Base-by-base conservation (phyloP, 176 grass and related monocot genomes). In the Eragrostis nindensis region DNA sequence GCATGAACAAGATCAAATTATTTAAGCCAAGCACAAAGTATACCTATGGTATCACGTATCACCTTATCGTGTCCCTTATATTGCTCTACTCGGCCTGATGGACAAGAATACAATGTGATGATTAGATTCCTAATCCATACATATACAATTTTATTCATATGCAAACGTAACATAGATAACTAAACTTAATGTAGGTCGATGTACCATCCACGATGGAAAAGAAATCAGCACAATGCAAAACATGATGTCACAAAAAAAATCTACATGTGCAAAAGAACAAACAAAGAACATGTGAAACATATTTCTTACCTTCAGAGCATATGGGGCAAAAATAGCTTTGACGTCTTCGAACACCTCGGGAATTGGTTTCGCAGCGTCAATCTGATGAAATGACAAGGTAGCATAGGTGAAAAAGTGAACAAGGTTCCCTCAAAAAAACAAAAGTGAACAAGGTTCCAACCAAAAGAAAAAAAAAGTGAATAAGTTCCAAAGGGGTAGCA, bases 341-440 rank as follows among this genome's bases (percentile, higher is more conserved):
- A 97, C 91, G 15, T 91, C 87, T 71, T 94, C 91, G 22, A 97
- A 97, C 53, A 97, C 94, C 77, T 94, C 91, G 81, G 89, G 32
- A 83, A 97, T 91, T 78, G 89, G 87, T 86, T 97, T 97, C 73
- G 87, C 75, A 62, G 94, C 94, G 86, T 88, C 54, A 24, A 97
- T 93, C 94, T 97, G 71, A 69, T 47, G 3, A 71, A 65, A 77
- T 47, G 25, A 77, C 53, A 73, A 52, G 29, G 77, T 82, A 70
- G 8, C 30, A 43, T 6, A 66, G 45, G 55, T n/a, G 11, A 76
- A 56, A 79, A 82, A 82, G 27, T 78, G 49, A 49, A 66, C 13
- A 68, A 27, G 55, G n/a, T n/a, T n/a, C n/a, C n/a, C n/a, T n/a
- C n/a, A n/a, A n/a, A n/a, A n/a, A n/a, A n/a, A n/a, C n/a, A n/a